Evolutionary conservation across 2,329 filamentous ascomycete species (phyloP).

Genomic region (Huntiella omanensis): DNA sequence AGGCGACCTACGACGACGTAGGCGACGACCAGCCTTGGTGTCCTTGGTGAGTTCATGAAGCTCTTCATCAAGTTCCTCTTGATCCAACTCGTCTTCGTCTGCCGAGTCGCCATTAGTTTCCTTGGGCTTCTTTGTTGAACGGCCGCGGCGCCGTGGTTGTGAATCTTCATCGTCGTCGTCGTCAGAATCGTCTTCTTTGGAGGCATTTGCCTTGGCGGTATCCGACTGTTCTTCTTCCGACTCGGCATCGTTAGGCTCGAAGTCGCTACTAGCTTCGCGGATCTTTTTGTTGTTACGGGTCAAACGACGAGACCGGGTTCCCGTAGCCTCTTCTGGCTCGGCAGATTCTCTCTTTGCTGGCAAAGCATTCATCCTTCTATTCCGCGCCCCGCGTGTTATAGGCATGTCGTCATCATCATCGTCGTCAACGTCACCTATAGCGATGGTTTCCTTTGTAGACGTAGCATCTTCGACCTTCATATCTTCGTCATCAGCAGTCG

Average conservation of each 20-base stretch:
- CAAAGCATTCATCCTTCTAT: constrained; percentile 12
- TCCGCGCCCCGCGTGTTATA: constrained; percentile 8
- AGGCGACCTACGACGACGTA: constrained; percentile 19
- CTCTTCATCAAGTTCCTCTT: constrained; percentile 47
- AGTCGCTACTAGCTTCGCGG: constrained; percentile 40
- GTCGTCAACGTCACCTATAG: constrained; percentile 16
- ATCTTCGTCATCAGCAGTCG: background rate
- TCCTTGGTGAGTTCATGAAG: constrained; percentile 40
- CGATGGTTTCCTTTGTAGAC: background rate
- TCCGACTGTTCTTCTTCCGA: constrained; percentile 39
- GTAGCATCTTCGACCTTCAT: constrained; percentile 12
- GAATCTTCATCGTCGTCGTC: constrained; percentile 21
- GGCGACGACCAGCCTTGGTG: constrained; percentile 31
- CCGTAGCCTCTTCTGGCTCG: constrained; percentile 12
- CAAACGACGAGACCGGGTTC: constrained; percentile 24
- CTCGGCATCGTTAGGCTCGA: constrained; percentile 36
- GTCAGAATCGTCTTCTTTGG: constrained; percentile 21
- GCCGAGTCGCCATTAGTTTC: constrained; percentile 26
- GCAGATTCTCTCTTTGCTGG: constrained; percentile 24
- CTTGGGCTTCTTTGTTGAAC: constrained; percentile 23
- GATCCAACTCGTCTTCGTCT: constrained; percentile 35
- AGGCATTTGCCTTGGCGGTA: constrained; percentile 25
- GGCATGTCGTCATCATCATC: constrained; percentile 16
- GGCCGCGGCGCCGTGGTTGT: constrained; percentile 25
- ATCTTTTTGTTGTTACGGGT: constrained; percentile 28